Percentiles rank a stretch among this genome's conserved stretches.
Conservation (phyloP, 805 yeast species). For the Limtongia smithiae region DNA sequence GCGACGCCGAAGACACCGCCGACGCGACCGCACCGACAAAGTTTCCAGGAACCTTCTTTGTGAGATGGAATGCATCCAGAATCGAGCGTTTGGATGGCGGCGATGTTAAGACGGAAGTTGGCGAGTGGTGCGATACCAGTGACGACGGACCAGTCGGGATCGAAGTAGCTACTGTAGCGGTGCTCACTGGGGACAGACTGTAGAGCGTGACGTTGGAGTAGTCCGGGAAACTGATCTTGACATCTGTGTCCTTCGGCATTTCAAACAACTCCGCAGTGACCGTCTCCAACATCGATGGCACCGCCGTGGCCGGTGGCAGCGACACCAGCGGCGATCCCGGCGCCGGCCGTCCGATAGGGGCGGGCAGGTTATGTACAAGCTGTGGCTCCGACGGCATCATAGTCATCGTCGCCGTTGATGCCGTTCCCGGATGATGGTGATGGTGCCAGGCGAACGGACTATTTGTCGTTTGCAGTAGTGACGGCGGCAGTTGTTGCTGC, state of each 20-base stretch:
- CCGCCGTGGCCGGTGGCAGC: too few species aligned
- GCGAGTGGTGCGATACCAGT: not conserved
- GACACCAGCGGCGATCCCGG: not conserved
- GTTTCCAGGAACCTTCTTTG: slow-evolving; percentile 12
- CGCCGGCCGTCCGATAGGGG: slow-evolving; percentile 4
- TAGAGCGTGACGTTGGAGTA: not conserved
- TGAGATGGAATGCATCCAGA: slow-evolving; percentile 7
- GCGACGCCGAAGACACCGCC: slow-evolving; percentile 28
- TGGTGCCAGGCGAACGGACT: too few species aligned
- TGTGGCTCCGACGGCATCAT: not conserved
- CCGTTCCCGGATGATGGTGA: too few species aligned
- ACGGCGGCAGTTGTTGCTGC: not conserved
- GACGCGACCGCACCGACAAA: slow-evolving; percentile 22
- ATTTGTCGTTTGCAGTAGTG: too few species aligned
- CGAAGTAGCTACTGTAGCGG: not conserved
- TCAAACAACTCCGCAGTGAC: slow-evolving; percentile 2
- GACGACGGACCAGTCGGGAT: not conserved
- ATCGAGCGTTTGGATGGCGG: not conserved
- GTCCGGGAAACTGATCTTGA: not conserved
- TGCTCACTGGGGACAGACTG: not conserved
- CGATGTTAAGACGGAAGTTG: too few species aligned
- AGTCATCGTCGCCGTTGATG: not conserved
- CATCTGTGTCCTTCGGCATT: not conserved
- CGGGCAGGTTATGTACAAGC: not conserved
- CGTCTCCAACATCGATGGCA: not conserved